These are phyloP conservation scores for Erysiphe neolycopersici DNA, from an alignment of 2,329 filamentous ascomycete species.

Conservation along the genomic window DNA sequence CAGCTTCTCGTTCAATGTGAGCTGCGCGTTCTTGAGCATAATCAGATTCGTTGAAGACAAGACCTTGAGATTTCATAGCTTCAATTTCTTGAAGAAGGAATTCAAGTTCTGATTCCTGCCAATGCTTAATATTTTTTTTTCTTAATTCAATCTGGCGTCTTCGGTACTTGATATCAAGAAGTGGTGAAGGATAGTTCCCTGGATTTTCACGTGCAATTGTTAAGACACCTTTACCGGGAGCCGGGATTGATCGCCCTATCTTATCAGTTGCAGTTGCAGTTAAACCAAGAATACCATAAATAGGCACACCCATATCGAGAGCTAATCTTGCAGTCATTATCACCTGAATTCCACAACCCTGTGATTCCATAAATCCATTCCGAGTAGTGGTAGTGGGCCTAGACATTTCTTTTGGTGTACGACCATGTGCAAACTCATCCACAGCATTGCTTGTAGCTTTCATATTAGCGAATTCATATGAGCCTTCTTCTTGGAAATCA, in stretches of 20 bases:
- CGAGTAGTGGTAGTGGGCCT: conserved; percentile 88
- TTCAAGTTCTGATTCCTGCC: conserved; percentile 85
- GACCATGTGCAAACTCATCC: conserved; percentile 83
- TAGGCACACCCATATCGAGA: conserved; percentile 94
- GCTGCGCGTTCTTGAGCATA: conserved; percentile 63
- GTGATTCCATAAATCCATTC: conserved; percentile 98
- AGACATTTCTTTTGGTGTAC: conserved; percentile 93
- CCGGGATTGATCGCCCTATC: conserved; percentile 91
- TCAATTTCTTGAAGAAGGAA: conserved; percentile 81
- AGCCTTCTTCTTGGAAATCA: conserved; percentile 97
- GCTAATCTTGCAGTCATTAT: conserved; percentile 96
- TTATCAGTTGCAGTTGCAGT: conserved; percentile 96
- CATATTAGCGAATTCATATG: conserved; percentile 99
- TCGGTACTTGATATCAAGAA: conserved; percentile 94
- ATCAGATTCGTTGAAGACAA: conserved; percentile 54
- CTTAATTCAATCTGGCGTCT: conserved; percentile 83
- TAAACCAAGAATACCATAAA: conserved; percentile 79
- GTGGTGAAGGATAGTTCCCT: conserved; percentile 78
- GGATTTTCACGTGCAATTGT: conserved; percentile 79
- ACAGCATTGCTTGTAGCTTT: conserved; percentile 96
- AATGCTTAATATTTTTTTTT: conserved; percentile 81
- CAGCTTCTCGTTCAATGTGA: conserved; percentile 72
- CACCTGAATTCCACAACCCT: conserved; percentile 92
- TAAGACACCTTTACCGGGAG: conserved; percentile 86
- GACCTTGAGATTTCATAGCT: conserved; percentile 61